These are phyloP conservation scores for Didymella sp. DNA, from an alignment of 2,329 filamentous ascomycete species.

Conservation along the genomic window DNA sequence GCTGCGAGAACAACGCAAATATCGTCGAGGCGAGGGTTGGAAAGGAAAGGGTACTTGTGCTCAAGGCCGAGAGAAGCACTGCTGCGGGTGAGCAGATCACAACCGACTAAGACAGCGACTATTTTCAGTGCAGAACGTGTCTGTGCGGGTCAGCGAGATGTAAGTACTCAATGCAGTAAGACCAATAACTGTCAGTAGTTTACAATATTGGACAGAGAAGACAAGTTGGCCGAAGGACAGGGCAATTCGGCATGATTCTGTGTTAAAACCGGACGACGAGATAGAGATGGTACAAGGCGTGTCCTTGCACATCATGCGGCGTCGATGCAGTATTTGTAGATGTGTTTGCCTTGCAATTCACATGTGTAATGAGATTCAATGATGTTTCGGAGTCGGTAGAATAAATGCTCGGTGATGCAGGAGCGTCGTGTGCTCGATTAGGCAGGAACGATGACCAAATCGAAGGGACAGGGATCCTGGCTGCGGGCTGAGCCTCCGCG, in stretches of 20 bases:
- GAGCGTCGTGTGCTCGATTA: conserved; percentile 7
- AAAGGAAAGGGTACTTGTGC: not conserved
- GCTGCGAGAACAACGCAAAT: conserved; percentile 16
- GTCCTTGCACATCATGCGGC: not conserved
- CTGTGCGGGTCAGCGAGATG: conserved; percentile 7
- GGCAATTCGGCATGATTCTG: not conserved
- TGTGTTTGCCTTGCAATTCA: no score
- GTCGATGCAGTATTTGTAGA: not conserved
- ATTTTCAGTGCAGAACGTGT: not conserved
- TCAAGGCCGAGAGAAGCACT: not conserved
- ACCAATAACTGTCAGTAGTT: not conserved
- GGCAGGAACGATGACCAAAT: conserved; percentile 10
- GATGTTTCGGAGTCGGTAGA: not conserved
- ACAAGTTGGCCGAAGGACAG: not conserved
- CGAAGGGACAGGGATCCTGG: conserved; percentile 9
- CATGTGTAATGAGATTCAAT: not conserved
- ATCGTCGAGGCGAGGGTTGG: conserved; percentile 14
- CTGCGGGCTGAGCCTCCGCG: conserved; percentile 13
- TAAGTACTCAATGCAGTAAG: conserved; percentile 7
- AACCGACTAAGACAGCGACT: not conserved
- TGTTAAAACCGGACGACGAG: not conserved
- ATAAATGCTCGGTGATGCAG: not conserved
- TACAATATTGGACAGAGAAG: not conserved
- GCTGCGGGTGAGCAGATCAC: conserved; percentile 1
- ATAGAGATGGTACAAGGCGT: not conserved